Conservation (phyloP, 495 filamentous ascomycete species). For the Aspergillus affinis region DNA sequence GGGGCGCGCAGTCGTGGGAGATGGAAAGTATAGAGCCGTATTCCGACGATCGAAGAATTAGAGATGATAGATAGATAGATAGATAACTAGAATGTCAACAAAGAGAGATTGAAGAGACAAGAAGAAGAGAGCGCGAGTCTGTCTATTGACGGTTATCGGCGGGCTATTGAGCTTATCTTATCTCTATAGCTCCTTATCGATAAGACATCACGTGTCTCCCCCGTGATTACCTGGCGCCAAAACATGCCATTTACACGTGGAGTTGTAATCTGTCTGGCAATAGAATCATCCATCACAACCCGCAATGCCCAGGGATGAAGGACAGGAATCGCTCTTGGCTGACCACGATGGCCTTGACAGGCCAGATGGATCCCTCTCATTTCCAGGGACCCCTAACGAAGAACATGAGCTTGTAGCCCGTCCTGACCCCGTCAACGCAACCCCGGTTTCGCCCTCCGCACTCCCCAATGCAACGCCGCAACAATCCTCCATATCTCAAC, state of each 20-base stretch:
- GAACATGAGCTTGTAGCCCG: conserved; percentile 30
- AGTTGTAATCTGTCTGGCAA: conserved; percentile 5
- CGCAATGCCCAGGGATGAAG: conserved; percentile 49
- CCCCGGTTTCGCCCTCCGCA: conserved; percentile 17
- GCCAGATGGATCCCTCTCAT: conserved; percentile 26
- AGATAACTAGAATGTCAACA: too few species aligned
- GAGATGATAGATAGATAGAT: too few species aligned
- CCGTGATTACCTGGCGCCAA: conserved; percentile 21
- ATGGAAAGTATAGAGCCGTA: too few species aligned
- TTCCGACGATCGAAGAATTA: too few species aligned
- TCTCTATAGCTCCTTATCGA: conserved; percentile 17
- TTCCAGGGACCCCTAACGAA: conserved; percentile 13
- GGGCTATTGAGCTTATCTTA: conserved; percentile 6
- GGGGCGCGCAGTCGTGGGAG: too few species aligned
- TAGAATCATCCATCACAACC: conserved; percentile 15
- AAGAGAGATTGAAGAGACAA: too few species aligned
- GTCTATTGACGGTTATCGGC: too few species aligned
- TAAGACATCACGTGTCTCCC: conserved; percentile 21
- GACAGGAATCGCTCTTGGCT: conserved; percentile 28
- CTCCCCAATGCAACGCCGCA: conserved; percentile 22
- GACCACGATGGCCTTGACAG: conserved; percentile 29
- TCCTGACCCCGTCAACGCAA: conserved; percentile 19
- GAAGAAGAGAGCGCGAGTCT: background rate
- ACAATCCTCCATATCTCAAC: conserved; percentile 48
- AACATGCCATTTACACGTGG: conserved; percentile 12